Conservation (phyloP, 345 rosid species). For the Eucalyptus erythrocorys region DNA sequence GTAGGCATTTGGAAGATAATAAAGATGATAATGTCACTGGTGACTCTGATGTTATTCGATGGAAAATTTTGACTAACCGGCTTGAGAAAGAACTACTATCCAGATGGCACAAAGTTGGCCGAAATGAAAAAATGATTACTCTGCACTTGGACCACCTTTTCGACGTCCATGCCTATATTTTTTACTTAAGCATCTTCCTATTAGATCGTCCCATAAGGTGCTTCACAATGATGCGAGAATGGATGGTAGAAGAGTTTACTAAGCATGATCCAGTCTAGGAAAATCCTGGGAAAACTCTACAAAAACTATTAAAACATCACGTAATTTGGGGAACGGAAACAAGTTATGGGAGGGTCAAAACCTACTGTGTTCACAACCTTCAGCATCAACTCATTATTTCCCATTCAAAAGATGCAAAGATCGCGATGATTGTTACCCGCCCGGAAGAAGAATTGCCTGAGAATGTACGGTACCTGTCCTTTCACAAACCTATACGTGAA, state of each 20-base stretch:
- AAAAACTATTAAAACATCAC: background rate
- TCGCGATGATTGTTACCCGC: background rate
- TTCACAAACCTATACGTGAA: background rate
- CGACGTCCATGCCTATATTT: too few species aligned
- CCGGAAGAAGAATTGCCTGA: background rate
- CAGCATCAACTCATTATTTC: too few species aligned
- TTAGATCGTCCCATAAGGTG: background rate
- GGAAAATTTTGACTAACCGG: background rate
- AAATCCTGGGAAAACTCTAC: background rate
- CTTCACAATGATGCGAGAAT: background rate
- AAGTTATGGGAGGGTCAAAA: background rate
- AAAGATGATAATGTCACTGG: background rate
- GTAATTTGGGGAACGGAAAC: background rate
- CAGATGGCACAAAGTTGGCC: background rate
- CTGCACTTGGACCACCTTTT: background rate
- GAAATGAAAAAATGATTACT: too few species aligned
- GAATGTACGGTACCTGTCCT: background rate
- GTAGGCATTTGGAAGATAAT: background rate
- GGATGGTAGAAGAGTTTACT: background rate
- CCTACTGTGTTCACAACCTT: too few species aligned
- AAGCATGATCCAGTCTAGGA: accelerated
- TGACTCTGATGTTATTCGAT: background rate
- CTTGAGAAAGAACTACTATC: background rate
- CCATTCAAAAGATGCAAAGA: too few species aligned
- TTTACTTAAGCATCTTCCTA: background rate